These are phyloP conservation scores for Cyberlindnera veronae DNA, from an alignment of 805 yeast genomes.

Conservation along the genomic window DNA sequence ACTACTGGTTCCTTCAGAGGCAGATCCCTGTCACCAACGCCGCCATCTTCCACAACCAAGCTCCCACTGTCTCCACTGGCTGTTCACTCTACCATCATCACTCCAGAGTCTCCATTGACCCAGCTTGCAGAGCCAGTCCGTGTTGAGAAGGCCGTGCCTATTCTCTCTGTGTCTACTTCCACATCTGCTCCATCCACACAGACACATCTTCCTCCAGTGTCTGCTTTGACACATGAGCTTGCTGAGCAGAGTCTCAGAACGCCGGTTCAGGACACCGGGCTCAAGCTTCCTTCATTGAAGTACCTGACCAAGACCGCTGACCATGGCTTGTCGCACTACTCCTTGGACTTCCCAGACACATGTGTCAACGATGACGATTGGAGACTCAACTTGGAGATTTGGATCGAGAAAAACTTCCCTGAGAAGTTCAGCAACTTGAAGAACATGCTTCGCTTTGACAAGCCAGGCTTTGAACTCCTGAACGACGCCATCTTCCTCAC, in stretches of 20 bases:
- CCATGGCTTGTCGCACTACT: slow-evolving; percentile 17
- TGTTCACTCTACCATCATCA: neutral
- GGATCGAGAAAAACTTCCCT: slow-evolving; percentile 40
- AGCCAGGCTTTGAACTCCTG: slow-evolving; percentile 29
- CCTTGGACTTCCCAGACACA: slow-evolving; percentile 30
- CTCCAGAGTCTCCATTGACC: slow-evolving; percentile 14
- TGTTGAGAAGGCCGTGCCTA: slow-evolving; percentile 27
- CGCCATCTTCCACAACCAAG: slow-evolving; percentile 7
- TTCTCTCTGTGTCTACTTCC: slow-evolving; percentile 6
- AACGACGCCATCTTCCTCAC: slow-evolving; percentile 27
- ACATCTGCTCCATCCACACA: slow-evolving; percentile 5
- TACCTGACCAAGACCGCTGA: slow-evolving; percentile 21
- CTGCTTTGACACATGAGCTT: slow-evolving; percentile 10
- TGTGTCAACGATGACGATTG: slow-evolving; percentile 41
- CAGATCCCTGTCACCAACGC: slow-evolving; percentile 25
- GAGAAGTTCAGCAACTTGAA: slow-evolving; percentile 37
- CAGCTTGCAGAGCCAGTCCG: slow-evolving; percentile 12
- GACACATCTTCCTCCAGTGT: slow-evolving; percentile 17
- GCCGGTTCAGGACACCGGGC: slow-evolving; percentile 7
- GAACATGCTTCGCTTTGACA: slow-evolving; percentile 32
- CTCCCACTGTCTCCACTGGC: slow-evolving; percentile 12
- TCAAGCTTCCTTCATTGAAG: slow-evolving; percentile 14
- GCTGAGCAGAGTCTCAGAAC: slow-evolving; percentile 1
- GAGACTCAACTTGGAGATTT: slow-evolving; percentile 40
- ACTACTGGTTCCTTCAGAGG: slow-evolving; percentile 10